Evolutionary conservation across 2,329 filamentous ascomycete genomes (phyloP), one percentile per base, ranked within the genome.

Genomic region (Beauveria brongniartii): DNA sequence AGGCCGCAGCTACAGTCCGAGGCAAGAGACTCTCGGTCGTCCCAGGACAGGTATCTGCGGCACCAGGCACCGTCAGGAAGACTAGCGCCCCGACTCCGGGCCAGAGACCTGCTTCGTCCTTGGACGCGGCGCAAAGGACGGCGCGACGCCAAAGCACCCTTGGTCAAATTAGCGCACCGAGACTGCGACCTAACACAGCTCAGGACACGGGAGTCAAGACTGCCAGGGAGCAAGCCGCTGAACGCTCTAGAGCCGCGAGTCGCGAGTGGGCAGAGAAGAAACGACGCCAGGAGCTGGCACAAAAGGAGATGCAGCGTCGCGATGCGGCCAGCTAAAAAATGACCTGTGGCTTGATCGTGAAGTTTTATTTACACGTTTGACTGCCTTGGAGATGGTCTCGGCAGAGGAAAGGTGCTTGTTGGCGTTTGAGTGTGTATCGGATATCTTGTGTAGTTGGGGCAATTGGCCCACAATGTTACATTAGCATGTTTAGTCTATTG

Each of bases 201-300:
- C 58, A 83, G 40, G 83, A 87, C 65, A 70, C 73, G 53, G 74
- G 77, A 43, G 79, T 83, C 16, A 83, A 80, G 67, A 67, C 75
- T 59, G 83, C 84, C 8, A 76, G 85, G 50, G 80, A 84, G 66
- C 76, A 84, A 66, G 85, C 85, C 26, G 84, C 85, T 10, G 83
- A 87, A 70, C 77, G 81, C 67, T 84, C 82, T 59, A 78, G 84
- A 59, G 75, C 78, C 68, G 77, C 81, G 62, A 83, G 83, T 65
- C 78, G 83, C 40, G 81, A 85, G 66, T 87, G 84, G 83, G 83
- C 83, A 12, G 82, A 85, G 68, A 84, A 80, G 71, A 80, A 82
- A 68, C 75, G 76, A 43, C 74, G 70, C 20, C 80, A 77, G 67
- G 72, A 73, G 59, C 53, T 64, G 47, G 65, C 67, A 28, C 55